These are phyloP conservation scores for Pyronema domesticum DNA, from an alignment of 495 filamentous ascomycete species.

Conservation along the genomic window DNA sequence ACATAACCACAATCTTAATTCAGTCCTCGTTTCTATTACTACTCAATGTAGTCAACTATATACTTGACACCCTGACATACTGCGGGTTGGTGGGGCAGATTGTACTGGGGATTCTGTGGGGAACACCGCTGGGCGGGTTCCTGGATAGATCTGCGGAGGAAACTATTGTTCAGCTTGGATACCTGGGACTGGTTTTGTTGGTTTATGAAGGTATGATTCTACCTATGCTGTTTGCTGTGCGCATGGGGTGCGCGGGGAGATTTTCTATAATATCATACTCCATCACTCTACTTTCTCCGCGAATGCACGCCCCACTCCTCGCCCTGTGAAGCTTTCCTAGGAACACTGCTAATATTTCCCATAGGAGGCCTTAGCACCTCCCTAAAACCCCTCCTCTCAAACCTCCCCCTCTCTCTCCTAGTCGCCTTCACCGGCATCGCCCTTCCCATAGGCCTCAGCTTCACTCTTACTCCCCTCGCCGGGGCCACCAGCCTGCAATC, in stretches of 20 bases:
- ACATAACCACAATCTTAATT: conserved; percentile 40
- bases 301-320: background rate
- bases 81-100: conserved; percentile 63
- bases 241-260: background rate
- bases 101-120: conserved; percentile 52
- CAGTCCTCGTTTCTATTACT: conserved; percentile 47
- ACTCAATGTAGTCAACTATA: conserved; percentile 40
- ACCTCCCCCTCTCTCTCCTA: conserved; percentile 38
- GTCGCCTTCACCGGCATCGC: conserved; percentile 49
- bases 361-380: conserved; percentile 50
- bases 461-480: conserved; percentile 30
- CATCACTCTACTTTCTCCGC: background rate
- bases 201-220: conserved; percentile 44
- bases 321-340: background rate
- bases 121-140: conserved; percentile 42
- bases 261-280: background rate
- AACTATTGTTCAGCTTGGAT: conserved; percentile 50
- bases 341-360: no score
- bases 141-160: conserved; percentile 33
- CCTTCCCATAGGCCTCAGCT: conserved; percentile 50
- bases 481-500: conserved; percentile 36
- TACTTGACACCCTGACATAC: conserved; percentile 44
- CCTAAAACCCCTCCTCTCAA: conserved; percentile 38
- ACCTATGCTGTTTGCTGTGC: background rate
- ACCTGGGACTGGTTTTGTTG: conserved; percentile 54